Base-by-base conservation (phyloP, 1,284 basidiomycete genomes). In the Papiliotrema laurentii region DNA sequence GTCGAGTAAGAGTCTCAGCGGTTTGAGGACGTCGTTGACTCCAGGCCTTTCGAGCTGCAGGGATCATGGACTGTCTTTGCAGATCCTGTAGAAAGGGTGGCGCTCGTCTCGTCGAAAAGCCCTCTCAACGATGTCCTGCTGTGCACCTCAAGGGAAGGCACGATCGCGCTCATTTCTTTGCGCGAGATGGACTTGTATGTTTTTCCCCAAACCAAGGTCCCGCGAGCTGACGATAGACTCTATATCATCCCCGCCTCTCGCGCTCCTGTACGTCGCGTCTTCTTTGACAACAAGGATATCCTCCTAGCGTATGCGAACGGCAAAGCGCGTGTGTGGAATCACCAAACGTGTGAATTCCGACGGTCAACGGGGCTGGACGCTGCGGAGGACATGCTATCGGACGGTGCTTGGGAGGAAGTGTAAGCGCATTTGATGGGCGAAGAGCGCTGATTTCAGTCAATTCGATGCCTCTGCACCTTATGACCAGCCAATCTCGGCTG, bases 241-340 rank as follows among this genome's bases (percentile, higher is more conserved):
- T 87, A 85, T 68, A 71, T 91, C 10, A 80, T 93, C 19, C 89
- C 90, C 1, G 89, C 87, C 5, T 79, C 87, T 2, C 78, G 80
- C 4, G 80, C 83, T 0, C 81, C 83, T 0, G 73, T 97, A 11
- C 74, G 77, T 18, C 75, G 78, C 30, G 72, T 94, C 21, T 88
- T 83, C 56, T 70, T 89, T 2, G 79, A 82, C 2, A 83, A 79
- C 14, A 79, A 86, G 48, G 84, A 89, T 56, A 72, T 97, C 22
- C 66, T 96, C 41, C 74, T 94, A 5, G 75, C 85, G 1, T 97
- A 96, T 66, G 77, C 78, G 2, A 84, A 89, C 55, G 81, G 81
- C 3, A 82, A 85, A 48, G 87, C 87, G 2, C 78, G 94, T 26
- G 74, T 93, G 1, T 98, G 94, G 91, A 88, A 96, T 65, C 75